Evolutionary conservation across 2,329 filamentous ascomycete species (phyloP).

Genomic region (Penicillium digitatum): DNA sequence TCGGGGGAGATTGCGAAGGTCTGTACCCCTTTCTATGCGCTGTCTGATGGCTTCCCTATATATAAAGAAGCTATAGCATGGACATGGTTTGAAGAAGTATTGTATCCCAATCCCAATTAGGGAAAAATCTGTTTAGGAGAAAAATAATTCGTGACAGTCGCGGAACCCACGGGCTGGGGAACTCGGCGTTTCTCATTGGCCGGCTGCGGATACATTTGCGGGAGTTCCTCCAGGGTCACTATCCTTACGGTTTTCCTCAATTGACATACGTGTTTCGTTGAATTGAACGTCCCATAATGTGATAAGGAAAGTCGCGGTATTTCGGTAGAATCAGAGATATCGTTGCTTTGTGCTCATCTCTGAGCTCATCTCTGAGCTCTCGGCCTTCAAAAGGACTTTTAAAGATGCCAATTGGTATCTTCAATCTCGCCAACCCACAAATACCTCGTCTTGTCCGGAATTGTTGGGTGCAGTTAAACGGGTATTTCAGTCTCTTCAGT

Average conservation of each 20-base stretch:
- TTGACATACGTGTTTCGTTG: background rate
- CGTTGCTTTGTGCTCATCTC: background rate
- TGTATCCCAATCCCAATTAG: background rate
- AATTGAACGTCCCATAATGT: background rate
- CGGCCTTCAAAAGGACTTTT: background rate
- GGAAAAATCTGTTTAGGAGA: background rate
- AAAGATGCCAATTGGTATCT: background rate
- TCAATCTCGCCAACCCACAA: background rate
- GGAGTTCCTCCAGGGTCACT: background rate
- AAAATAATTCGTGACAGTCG: conserved; percentile 22
- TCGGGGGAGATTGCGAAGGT: conserved; percentile 7
- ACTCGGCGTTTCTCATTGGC: conserved; percentile 26
- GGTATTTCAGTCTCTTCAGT: too few relatives aligned
- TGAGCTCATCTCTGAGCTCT: background rate
- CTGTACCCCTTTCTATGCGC: conserved; percentile 24
- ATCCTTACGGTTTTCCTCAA: background rate
- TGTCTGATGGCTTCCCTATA: conserved; percentile 19
- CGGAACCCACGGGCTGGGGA: conserved; percentile 33
- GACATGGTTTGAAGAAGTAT: conserved; percentile 12
- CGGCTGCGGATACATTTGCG: background rate
- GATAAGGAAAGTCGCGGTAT: background rate
- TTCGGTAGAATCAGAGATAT: background rate
- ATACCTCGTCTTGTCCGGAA: background rate
- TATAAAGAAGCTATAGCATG: conserved; percentile 9
- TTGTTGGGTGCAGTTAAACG: background rate